Evolutionary conservation across 345 rosid genomes (phyloP), one percentile per base, ranked within the genome.

Genomic region (Citrus mangshanensis): DNA sequence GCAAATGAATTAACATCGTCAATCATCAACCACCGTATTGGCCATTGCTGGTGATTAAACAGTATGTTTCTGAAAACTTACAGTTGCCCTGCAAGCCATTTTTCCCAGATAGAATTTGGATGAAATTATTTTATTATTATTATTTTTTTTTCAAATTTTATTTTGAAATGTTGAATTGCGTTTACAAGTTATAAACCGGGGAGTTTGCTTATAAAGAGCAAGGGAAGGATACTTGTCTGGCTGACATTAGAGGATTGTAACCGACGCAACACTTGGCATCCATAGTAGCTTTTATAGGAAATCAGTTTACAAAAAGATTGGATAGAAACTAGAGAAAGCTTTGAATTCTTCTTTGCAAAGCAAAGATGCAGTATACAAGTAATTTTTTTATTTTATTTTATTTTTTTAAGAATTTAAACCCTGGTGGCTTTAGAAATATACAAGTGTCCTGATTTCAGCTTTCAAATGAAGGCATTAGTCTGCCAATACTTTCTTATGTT

Each of bases 11-110:
- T n/a, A 51, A 42, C 24, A 14, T 56, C 27, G 19, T 10, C 35
- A 75, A 32, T 28, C 7, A 73, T 62, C 22, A 63, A 40, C 2
- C 21, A 71, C 24, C 18, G 32, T 30, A 19, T 27, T 27, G 19
- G 32, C 19, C 54, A 54, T 4, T 14, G 14, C 16, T 3, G 9
- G 3, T 8, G 37, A 10, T 12, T 55, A 54, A 54, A 22, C 56
- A 51, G 22, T 10, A 27, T 22, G 35, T 19, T 37, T 25, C 4
- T 5, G 6, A 42, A n/a, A 9, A 46, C 56, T 76, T 79, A 82
- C 81, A 21, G 75, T 51, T 82, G 81, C 68, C 73, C 81, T 74
- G 40, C 72, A 79, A 69, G 85, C 83, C 87, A 85, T 84, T 56
- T 27, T 78, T 58, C 63, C n/a, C 34, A 9, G 24, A n/a, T 27